Evolutionary conservation across 768 basidiomycete species (phyloP).

Genomic region (Gautieria morchelliformis): DNA sequence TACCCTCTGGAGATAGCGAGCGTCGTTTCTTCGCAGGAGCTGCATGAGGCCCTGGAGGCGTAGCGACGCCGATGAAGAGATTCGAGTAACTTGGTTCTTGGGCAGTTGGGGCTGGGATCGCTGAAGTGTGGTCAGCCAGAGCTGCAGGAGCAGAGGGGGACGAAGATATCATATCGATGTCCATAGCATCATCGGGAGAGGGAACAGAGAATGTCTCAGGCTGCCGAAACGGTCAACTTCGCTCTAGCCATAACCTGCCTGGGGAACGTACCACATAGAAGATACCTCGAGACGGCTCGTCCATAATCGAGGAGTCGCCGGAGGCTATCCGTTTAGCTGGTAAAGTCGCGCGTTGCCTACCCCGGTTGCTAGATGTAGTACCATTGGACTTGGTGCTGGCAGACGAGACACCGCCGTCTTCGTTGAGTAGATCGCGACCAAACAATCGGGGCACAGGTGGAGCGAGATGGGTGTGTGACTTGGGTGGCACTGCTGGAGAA

Average conservation of each 20-base stretch:
- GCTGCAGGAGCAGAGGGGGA: conserved; percentile 20
- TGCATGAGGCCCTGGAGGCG: conserved; percentile 30
- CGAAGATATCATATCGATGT: conserved; percentile 41
- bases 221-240: neutral
- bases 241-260: neutral
- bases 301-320: neutral
- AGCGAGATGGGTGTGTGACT: conserved; percentile 17
- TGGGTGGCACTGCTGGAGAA: conserved; percentile 47
- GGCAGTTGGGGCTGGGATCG: conserved; percentile 18
- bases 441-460: conserved; percentile 42
- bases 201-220: conserved; percentile 10
- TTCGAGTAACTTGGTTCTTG: conserved; percentile 35
- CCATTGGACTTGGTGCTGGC: conserved; percentile 16
- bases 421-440: conserved; percentile 66
- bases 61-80: conserved; percentile 49
- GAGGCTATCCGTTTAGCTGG: conserved; percentile 44
- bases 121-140: conserved; percentile 23
- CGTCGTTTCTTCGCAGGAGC: conserved; percentile 27
- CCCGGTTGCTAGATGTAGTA: conserved; percentile 31
- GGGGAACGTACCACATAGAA: neutral
- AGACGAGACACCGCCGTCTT: conserved; percentile 29
- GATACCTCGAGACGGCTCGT: neutral
- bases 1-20: conserved; percentile 17
- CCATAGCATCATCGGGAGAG: conserved; percentile 58
- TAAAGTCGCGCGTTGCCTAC: conserved; percentile 50